Evolutionary conservation across 2,329 filamentous ascomycete genomes (phyloP), one percentile per base, ranked within the genome.

Genomic region (Pseudopyricularia cyperi): DNA sequence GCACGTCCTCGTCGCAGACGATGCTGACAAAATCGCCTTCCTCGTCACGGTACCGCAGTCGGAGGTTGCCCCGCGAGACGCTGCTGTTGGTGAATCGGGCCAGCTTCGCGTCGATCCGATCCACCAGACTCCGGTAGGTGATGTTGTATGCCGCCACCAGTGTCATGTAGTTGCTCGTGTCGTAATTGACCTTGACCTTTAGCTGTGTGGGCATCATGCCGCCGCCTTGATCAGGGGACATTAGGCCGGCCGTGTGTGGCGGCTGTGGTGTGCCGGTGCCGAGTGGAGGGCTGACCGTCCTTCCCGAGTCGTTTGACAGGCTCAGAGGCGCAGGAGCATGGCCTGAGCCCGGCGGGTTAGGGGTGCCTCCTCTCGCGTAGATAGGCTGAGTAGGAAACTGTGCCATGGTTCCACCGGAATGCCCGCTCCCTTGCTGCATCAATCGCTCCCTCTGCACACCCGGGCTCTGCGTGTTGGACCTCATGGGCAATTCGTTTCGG

Each of bases 81-180:
- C 86, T 90, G 63, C 87, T 86, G 59, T 78, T 84, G 19, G 89
- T 95, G 60, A 90, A 90, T 52, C 88, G 82, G 54, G 86, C 86
- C 53, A 98, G 79, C 66, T 98, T 98, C 28, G 89, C 89, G 63
- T 98, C 93, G 60, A 98, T 96, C 11, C 93, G 86, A 64, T 97
- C 93, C 57, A 93, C 89, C 52, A 98, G 75, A 24, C 88, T 93
- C 58, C 93, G 88, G 68, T 94, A 97, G 39, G 88, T 85, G 61
- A 97, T 97, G 64, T 94, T 95, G 68, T 89, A 94, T 32, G 89
- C 87, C 42, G 95, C 94, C 11, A 98, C 91, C n/a, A 98, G 76
- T 1, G 91, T 96, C 54, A 96, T 85, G 59, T 94, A 94, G 63
- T 90, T 93, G 47, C 86, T 85, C 46, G 68, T 71, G 54, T 93